phyloP scores from a whole-genome alignment of 345 rosid species.

The Citrus maxima region DNA sequence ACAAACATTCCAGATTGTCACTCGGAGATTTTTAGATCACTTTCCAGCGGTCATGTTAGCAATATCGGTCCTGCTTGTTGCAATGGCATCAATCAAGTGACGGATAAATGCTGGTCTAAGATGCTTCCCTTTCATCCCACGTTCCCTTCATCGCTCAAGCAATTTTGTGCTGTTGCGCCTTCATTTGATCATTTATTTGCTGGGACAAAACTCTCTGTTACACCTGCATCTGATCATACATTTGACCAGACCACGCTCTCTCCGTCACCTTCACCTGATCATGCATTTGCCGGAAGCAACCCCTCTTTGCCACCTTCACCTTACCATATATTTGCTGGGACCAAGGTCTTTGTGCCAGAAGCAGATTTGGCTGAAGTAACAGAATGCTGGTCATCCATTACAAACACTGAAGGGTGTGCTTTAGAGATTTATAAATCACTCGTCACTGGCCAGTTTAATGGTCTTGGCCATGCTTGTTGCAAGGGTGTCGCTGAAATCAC shows the following conservation, averaged over 20 bases:
- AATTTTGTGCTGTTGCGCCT: background rate
- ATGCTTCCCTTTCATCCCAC: slow-evolving; percentile 2
- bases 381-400: background rate
- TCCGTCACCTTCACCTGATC: too few relatives aligned
- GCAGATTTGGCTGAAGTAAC: background rate
- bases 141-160: background rate
- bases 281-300: too few relatives aligned
- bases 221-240: too few relatives aligned
- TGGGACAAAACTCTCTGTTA: background rate
- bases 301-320: too few relatives aligned
- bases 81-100: background rate
- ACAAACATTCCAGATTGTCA: background rate
- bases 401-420: background rate
- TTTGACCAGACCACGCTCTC: too few relatives aligned
- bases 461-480: background rate
- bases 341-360: background rate
- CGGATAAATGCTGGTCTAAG: slow-evolving; percentile 1
- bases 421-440: background rate
- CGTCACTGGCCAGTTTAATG: background rate
- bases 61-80: slow-evolving; percentile 8
- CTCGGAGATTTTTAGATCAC: background rate
- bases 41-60: background rate
- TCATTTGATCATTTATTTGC: background rate
- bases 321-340: too few relatives aligned
- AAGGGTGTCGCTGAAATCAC: background rate